Evolutionary conservation across 2,329 filamentous ascomycete species (phyloP), one percentile per base, ranked within the genome.

Genomic region (Cercospora beticola): DNA sequence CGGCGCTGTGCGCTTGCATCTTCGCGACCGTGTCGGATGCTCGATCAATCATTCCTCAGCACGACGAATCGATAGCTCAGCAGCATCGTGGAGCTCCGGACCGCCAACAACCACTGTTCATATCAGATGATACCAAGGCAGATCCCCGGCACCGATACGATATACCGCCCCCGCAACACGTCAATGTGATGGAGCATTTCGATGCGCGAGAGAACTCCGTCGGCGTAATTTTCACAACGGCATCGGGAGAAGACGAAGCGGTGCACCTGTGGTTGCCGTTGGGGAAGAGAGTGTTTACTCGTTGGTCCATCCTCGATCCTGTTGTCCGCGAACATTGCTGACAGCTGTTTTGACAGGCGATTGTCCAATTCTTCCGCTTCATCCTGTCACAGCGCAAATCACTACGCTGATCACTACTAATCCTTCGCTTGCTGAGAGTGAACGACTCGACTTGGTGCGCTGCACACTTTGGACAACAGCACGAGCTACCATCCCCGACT

Each of bases 251-350:
- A 33, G 71, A 67, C 21, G 67, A 73, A n/a, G 68, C 73, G 21
- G 56, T 68, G 49, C 77, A 77, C 66, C 60, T 76, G 12, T 78
- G 76, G 77, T 57, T 79, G 43, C 77, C 77, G 7, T 58, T 78
- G n/a, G 72, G 74, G 12, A 65, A 70, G 65, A 71, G 71, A 12
- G 57, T 78, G 10, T 73, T 67, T 23, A 74, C 72, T 18, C 73
- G 77, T 78, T 69, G 30, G 74, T 71, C 57, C 12, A 21, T 58
- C 26, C 26, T 30, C 43, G 28, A 49, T 36, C 30, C 12, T 46
- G 60, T 23, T 63, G 14, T 30, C 33, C 61, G 60, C 56, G 65
- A 40, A 59, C 18, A 8, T 28, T 57, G 36, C 56, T 59, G 54
- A 60, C 36, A 33, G 16, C 28, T 28, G 18, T 43, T 12, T 12